phyloP scores from a whole-genome alignment of 306 rosid genomes.

The Glycine soja region DNA sequence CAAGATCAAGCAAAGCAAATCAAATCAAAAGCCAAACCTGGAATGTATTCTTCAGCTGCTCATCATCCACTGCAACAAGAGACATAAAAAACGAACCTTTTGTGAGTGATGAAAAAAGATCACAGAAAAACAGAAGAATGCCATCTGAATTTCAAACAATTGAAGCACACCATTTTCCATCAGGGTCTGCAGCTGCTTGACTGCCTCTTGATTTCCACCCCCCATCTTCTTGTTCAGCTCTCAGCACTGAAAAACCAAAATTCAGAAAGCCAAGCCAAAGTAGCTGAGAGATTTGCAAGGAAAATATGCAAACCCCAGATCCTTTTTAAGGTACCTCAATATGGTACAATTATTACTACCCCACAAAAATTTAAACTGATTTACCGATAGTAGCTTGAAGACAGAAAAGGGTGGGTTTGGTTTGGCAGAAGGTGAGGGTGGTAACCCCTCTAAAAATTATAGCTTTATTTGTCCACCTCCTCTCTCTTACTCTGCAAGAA shows the following conservation, averaged over 20 bases:
- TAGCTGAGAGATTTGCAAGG: neutral
- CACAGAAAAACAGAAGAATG: slow-evolving; percentile 42
- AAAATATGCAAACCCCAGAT: slow-evolving; percentile 37
- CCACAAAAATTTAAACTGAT: slow-evolving; percentile 10
- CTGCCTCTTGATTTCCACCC: slow-evolving; percentile 69
- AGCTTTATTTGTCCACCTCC: slow-evolving; percentile 41
- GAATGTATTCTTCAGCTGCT: slow-evolving; percentile 69
- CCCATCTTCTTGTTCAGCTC: slow-evolving; percentile 60
- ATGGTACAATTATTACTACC: neutral
- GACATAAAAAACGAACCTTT: neutral
- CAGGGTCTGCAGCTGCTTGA: slow-evolving; percentile 71
- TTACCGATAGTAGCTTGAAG: neutral
- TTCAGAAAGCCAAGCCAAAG: slow-evolving; percentile 22
- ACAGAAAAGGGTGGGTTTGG: slow-evolving; percentile 32
- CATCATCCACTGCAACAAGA: slow-evolving; percentile 75
- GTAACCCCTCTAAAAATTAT: slow-evolving; percentile 7
- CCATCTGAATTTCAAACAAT: slow-evolving; percentile 23
- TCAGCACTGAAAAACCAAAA: slow-evolving; percentile 26
- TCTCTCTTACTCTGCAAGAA: slow-evolving; percentile 10
- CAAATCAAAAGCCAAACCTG: slow-evolving; percentile 59
- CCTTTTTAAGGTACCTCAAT: slow-evolving; percentile 28
- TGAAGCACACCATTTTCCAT: slow-evolving; percentile 70
- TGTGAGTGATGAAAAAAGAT: slow-evolving; percentile 37
- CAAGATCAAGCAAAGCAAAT: slow-evolving; percentile 45
- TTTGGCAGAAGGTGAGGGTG: slow-evolving; percentile 32